Evolutionary conservation across 257 asterid species (phyloP).

Genomic region (Ligustrum vulgare): DNA sequence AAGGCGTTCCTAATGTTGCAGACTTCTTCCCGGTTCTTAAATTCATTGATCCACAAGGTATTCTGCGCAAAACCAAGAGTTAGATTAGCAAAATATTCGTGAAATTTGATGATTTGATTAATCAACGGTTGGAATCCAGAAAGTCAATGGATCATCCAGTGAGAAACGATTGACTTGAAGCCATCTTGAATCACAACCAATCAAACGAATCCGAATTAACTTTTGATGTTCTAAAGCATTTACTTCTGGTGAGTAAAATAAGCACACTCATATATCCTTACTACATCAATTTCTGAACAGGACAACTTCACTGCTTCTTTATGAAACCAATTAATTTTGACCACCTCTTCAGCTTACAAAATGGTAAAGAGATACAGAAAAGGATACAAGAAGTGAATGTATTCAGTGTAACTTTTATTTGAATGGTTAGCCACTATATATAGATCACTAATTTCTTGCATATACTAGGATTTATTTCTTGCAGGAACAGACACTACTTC

Average conservation of each 20-base stretch:
- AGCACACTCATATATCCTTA: too few relatives aligned
- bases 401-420: neutral
- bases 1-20: neutral
- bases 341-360: too few relatives aligned
- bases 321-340: too few relatives aligned
- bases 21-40: neutral
- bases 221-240: neutral
- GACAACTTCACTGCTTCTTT: too few relatives aligned
- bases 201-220: neutral
- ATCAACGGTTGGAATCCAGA: neutral
- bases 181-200: neutral
- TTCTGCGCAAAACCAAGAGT: neutral
- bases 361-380: too few relatives aligned
- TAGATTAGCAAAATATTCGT: neutral
- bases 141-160: neutral
- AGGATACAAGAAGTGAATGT: too few relatives aligned
- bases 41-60: conserved; percentile 9
- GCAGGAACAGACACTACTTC: neutral
- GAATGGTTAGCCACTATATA: neutral
- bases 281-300: too few relatives aligned
- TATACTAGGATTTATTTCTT: neutral
- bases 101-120: conserved; percentile 4
- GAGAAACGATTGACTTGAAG: neutral
- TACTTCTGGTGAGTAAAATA: neutral
- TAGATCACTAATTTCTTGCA: neutral